Base-by-base conservation (phyloP, 495 filamentous ascomycete genomes). In the Penicillium cosmopolitanum region DNA sequence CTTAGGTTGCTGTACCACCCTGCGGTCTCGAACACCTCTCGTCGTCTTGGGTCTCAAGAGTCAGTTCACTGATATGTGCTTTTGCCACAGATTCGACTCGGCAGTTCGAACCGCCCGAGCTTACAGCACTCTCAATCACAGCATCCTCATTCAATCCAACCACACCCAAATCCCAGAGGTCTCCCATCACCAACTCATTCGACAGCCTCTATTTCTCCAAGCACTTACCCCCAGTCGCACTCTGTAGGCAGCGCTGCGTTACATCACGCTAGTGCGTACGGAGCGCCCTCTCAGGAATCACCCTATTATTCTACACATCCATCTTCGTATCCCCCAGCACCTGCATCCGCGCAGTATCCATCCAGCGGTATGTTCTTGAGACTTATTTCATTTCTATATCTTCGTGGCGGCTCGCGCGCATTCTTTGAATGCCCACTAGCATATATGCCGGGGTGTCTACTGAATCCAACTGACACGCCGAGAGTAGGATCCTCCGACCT, bases 401-500 rank as follows among this genome's bases (percentile, higher is more conserved):
- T 21, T 25, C 31, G 2, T 46, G 3, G 16, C n/a, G 42, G 16
- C 16, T 21, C 16, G n/a, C 42, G 9, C 42, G 42, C 16, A 34
- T 55, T 44, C 46, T 33, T 4, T 16, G 4, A 28, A 52, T 52
- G 23, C 31, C 28, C 5, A 2, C 47, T 21, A 11, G 48, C 13
- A 11, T 48, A 38, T 16, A 16, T 44, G n/a, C 42, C 42, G n/a
- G 42, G 42, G 42, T 44, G 19, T 44, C 16, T 44, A 44, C 42
- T n/a, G 42, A 44, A 44, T 44, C 42, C n/a, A 44, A 44, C 42
- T 44, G 42, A 44, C n/a, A 16, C 42, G 42, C 42, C 42, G 42
- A 44, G 42, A 44, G 50, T 63, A 97, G 90, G 93, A 70, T 89
- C 85, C 51, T 84, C 89, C 75, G 93, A 97, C 62, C 87, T 93